Base-by-base conservation (phyloP, 1,139 yeast genomes). In the Taphrina populina region DNA sequence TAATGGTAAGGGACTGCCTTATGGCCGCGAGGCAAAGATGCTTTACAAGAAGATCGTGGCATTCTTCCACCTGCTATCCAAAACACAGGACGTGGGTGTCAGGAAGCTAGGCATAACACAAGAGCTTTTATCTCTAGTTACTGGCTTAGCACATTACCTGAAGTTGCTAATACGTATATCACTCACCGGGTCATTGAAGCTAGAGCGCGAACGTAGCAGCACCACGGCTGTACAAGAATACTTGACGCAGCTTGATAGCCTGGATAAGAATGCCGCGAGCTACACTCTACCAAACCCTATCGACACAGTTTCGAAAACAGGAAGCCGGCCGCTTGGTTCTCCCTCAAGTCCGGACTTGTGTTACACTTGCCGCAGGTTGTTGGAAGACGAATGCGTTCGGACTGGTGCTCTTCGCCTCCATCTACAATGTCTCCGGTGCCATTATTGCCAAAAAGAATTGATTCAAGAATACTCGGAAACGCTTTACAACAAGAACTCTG, bases 111-210 rank as follows among this genome's bases (percentile, higher is more conserved):
- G 67, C 4, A 63, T 67, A 20, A 66, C 71, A 1, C 88, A 88
- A 17, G 86, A 84, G 43, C 66, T 92, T 45, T 75, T 92, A 62
- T 82, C 94, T 0, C 81, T 90, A 4, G 92, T 90, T 10, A 88
- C 96, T 1, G 90, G 95, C 0, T 75, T 94, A 65, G 97, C 98
- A 0, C 98, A 94, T 69, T 90, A 88, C 68, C 75, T 92, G 64
- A 92, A 94, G 67, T 75, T 92, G 8, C 74, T 92, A 33, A 85
- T 92, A 15, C 75, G 97, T 61, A 57, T 58, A 11, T 57, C 60
- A 2, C 36, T 58, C 29, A 58, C 60, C 10, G 60, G 55, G 26
- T 62, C 60, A 3, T 35, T 58, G 26, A 52, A 57, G 35, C 36
- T 58, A 15, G 60, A 57, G 43, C 43, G 56, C 8, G 59, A 57